Conservation (phyloP, 208 protist species). For the Strigomonas culicis region DNA sequence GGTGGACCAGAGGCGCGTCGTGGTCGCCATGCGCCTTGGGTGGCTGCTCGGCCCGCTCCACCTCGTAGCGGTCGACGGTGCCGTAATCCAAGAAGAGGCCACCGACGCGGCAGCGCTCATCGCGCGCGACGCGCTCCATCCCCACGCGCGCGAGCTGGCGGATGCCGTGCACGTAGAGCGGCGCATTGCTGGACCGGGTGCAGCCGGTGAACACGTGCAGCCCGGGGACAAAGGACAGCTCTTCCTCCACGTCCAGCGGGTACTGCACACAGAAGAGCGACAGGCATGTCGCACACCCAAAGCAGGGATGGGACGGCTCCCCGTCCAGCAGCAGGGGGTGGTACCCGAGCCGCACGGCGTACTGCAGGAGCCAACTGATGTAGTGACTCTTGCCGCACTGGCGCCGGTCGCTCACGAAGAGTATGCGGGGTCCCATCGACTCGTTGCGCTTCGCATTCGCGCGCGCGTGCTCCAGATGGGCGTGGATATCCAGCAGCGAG, state of each 20-base stretch:
- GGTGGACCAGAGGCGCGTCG: constrained; percentile 20
- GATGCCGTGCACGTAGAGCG: constrained; percentile 39
- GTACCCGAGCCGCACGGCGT: constrained; percentile 59
- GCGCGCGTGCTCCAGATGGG: constrained; percentile 43
- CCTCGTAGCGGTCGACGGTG: constrained; percentile 26
- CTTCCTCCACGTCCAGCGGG: constrained; percentile 58
- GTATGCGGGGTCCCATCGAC: constrained; percentile 43
- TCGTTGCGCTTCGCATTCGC: constrained; percentile 8
- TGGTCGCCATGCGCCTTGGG: constrained; percentile 8
- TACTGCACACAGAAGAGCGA: constrained; percentile 53
- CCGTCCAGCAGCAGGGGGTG: constrained; percentile 61
- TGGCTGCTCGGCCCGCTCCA: constrained; percentile 27
- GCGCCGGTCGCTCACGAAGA: constrained; percentile 52
- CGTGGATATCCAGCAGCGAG: constrained; percentile 58
- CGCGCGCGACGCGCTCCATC: constrained; percentile 48
- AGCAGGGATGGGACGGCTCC: constrained; percentile 28
- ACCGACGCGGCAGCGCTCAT: constrained; percentile 56
- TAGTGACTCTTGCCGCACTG: constrained; percentile 48
- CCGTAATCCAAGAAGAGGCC: constrained; percentile 74
- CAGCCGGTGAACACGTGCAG: constrained; percentile 36
- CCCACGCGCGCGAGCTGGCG: constrained; percentile 23
- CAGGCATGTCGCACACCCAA: constrained; percentile 36
- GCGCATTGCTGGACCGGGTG: constrained; percentile 16
- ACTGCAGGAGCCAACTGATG: constrained; percentile 40
- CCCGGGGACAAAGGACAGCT: constrained; percentile 40